Base-by-base conservation (phyloP, 2,329 filamentous ascomycete genomes). In the Xylariaceae sp. region DNA sequence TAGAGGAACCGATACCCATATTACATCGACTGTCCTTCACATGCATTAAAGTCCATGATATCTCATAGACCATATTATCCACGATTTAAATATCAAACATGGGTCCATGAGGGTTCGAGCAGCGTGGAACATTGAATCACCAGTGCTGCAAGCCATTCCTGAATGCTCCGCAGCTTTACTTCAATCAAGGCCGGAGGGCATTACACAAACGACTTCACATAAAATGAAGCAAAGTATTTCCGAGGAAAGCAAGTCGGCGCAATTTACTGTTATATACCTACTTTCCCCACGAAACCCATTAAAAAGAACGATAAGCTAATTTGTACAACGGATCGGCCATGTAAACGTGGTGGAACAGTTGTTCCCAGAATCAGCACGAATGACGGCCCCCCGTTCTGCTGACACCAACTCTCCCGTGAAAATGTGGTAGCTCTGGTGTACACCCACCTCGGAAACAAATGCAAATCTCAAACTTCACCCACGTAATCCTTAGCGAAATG, bases 251-350 rank as follows among this genome's bases (percentile, higher is more conserved):
- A 34, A 34, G 32, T 34, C 3, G 3, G 13, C 13, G 9, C 13
- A 34, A 12, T 34, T 34, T 48, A 55, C 16, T 46, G 44, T 41
- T 55, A 55, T 57, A 57, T 52, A 57, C 45, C 46, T 40, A 9
- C 43, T 34, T 19, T 43, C 22, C 51, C 50, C 42, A 51, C 19
- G 32, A 10, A 34, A 34, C 32, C 32, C 32, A 34, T 34, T 49
- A 18, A 36, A 49, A 48, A 18, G 32, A 55, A 50, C 12, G 30
- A 36, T 40, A 41, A 59, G 51, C 56, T 59, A 48, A 54, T 52
- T 58, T 53, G 55, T 58, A 60, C 55, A 58, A 22, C 32, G 34
- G 49, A 47, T 50, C 26, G 26, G 42, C 49, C 49, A 9, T 44
- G 29, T 22, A 13, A 22, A 26, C 30, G 16, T 32, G n/a, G 19